phyloP scores from a whole-genome alignment of 768 basidiomycete species.

The Mycena metata region DNA sequence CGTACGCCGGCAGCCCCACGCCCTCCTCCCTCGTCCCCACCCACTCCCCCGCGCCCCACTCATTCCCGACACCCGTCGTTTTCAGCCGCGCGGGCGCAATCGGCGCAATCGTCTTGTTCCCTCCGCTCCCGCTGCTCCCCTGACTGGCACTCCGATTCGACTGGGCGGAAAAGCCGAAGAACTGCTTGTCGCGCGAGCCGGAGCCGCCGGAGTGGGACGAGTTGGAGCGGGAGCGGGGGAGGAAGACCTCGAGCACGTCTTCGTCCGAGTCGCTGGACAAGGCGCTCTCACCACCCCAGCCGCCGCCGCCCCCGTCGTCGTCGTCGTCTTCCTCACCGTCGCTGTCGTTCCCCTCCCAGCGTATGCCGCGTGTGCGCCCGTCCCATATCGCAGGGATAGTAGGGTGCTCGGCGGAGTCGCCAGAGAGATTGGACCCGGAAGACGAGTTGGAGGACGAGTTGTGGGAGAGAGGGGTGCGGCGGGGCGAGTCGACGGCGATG shows the following conservation, averaged over 20 bases:
- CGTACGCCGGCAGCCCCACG: slow-evolving; percentile 37
- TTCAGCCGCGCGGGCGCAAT: slow-evolving; percentile 86
- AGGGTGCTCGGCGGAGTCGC: background rate
- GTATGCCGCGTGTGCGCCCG: slow-evolving; percentile 37
- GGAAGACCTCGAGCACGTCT: slow-evolving; percentile 32
- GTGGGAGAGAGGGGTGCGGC: slow-evolving; percentile 27
- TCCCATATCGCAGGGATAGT: slow-evolving; percentile 33
- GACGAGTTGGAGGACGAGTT: slow-evolving; percentile 24
- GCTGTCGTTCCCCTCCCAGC: slow-evolving; percentile 44
- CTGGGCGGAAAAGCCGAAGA: background rate
- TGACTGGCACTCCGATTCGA: too few species aligned
- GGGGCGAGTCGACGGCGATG: slow-evolving; percentile 88
- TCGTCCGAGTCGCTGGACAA: slow-evolving; percentile 37
- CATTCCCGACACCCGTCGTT: slow-evolving; percentile 69
- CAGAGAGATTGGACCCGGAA: slow-evolving; percentile 1
- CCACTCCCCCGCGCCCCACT: slow-evolving; percentile 54
- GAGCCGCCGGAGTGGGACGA: slow-evolving; percentile 29
- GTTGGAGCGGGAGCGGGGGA: slow-evolving; percentile 36
- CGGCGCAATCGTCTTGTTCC: slow-evolving; percentile 55
- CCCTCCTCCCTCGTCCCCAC: slow-evolving; percentile 62
- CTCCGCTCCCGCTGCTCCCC: too few species aligned
- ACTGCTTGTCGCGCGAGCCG: slow-evolving; percentile 6
- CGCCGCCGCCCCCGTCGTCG: slow-evolving; percentile 49
- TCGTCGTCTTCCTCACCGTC: slow-evolving; percentile 50
- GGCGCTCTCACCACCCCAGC: slow-evolving; percentile 38